Evolutionary conservation across 2,329 filamentous ascomycete genomes (phyloP).

Genomic region (Verticillium isaacii): DNA sequence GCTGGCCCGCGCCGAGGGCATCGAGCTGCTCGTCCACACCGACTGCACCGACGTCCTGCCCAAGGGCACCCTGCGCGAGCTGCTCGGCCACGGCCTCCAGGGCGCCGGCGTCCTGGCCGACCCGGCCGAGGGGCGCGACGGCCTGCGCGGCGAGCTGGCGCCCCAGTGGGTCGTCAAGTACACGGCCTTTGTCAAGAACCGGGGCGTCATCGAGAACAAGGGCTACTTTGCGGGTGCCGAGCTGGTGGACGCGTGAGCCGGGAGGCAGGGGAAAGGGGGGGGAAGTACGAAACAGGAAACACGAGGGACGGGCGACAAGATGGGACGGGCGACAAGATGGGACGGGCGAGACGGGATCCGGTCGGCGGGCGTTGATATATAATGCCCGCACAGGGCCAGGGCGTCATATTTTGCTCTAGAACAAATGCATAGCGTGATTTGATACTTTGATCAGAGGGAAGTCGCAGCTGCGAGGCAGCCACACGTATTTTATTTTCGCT

Average conservation of each 20-base stretch:
- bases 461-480: too few relatives aligned
- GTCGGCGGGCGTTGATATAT: background rate
- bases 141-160: slow-evolving; percentile 70
- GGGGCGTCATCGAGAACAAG: slow-evolving; percentile 97
- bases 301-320: too few relatives aligned
- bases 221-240: slow-evolving; percentile 91
- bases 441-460: background rate
- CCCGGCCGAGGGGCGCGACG: slow-evolving; percentile 41
- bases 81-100: slow-evolving; percentile 67
- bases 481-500: too few relatives aligned
- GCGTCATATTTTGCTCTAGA: background rate
- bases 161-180: slow-evolving; percentile 98
- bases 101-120: slow-evolving; percentile 74
- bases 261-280: background rate
- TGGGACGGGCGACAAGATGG: too few relatives aligned
- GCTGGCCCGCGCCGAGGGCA: slow-evolving; percentile 75
- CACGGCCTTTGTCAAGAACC: slow-evolving; percentile 84
- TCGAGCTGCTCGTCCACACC: slow-evolving; percentile 89
- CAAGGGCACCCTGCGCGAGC: slow-evolving; percentile 74
- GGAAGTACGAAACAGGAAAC: background rate
- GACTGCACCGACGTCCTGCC: slow-evolving; percentile 92
- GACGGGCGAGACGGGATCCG: background rate
- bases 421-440: slow-evolving; percentile 5
- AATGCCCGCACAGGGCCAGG: background rate
- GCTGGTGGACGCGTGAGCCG: slow-evolving; percentile 38